Evolutionary conservation across 2,329 filamentous ascomycete genomes (phyloP).

Genomic region (Ophiostoma fasciatum): DNA sequence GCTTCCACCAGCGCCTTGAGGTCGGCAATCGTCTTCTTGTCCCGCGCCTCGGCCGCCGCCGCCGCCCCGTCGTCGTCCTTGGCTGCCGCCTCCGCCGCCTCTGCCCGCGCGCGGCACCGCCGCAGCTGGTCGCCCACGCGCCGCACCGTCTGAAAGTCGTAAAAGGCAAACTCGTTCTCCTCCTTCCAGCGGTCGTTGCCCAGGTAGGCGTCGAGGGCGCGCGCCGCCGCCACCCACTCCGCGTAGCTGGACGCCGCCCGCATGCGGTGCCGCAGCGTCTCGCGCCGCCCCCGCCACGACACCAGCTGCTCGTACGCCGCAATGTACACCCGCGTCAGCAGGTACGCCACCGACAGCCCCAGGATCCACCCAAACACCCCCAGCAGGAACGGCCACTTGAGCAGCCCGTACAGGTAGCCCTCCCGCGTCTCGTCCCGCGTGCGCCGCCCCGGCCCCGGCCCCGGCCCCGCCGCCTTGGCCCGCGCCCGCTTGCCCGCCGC

Average conservation of each 20-base stretch:
- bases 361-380: constrained; percentile 69
- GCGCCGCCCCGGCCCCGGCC: constrained; percentile 30
- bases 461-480: constrained; percentile 4
- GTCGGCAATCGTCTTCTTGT: constrained; percentile 29
- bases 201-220: constrained; percentile 64
- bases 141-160: constrained; percentile 72
- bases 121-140: constrained; percentile 64
- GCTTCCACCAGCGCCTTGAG: constrained; percentile 67
- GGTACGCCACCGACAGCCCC: constrained; percentile 58
- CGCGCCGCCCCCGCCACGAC: constrained; percentile 70
- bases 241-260: constrained; percentile 58
- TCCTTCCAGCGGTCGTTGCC: constrained; percentile 72
- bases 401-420: constrained; percentile 73
- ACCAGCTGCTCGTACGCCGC: constrained; percentile 83
- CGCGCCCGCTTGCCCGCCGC: constrained; percentile 16
- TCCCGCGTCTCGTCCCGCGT: constrained; percentile 87
- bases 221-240: constrained; percentile 72
- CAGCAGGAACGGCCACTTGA: constrained; percentile 84
- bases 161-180: constrained; percentile 66
- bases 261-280: constrained; percentile 56
- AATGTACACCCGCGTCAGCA: constrained; percentile 77
- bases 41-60: constrained; percentile 12
- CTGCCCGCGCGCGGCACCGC: constrained; percentile 44
- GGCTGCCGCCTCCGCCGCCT: constrained; percentile 30
- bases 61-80: constrained; percentile 10